Conservation (phyloP, 352 stramenopile species). For the Porosira glacialis region DNA sequence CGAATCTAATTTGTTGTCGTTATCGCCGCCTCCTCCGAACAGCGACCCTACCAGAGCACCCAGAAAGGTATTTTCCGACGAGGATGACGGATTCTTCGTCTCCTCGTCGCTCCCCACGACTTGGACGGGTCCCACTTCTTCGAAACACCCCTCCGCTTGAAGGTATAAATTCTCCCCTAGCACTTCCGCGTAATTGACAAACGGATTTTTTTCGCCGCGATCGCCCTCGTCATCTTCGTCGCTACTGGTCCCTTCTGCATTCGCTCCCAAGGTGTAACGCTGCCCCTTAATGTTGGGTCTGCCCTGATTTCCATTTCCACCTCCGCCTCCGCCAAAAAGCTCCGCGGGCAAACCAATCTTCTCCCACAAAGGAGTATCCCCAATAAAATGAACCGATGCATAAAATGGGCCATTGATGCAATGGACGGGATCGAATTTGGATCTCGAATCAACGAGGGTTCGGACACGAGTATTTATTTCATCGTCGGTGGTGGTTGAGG, state of each 20-base stretch:
- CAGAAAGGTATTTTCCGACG: constrained; percentile 14
- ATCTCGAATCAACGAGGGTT: constrained; percentile 28
- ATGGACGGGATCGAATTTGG: constrained; percentile 25
- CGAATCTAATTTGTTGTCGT: neutral
- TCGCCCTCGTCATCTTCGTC: too few species aligned
- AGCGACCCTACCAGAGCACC: constrained; percentile 16
- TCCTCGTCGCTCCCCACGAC: neutral
- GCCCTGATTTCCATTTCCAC: too few species aligned
- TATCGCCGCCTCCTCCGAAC: neutral
- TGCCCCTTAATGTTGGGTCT: constrained; percentile 42
- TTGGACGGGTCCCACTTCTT: constrained; percentile 16
- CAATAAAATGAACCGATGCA: constrained; percentile 34
- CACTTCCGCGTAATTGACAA: constrained; percentile 49
- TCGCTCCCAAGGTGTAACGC: constrained; percentile 25
- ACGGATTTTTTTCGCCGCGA: too few species aligned
- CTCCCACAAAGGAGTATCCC: constrained; percentile 40
- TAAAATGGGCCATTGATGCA: constrained; percentile 39
- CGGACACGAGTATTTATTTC: constrained; percentile 34
- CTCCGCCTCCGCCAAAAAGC: too few species aligned
- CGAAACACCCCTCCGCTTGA: constrained; percentile 28
- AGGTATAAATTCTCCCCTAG: constrained; percentile 37
- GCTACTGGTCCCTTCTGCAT: neutral
- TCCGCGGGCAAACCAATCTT: constrained; percentile 18
- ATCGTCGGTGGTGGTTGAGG: constrained; percentile 11
- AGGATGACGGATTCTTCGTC: neutral